Evolutionary conservation across 805 yeast species (phyloP).

Genomic region (Schwanniomyces pseudopolymorphus): DNA sequence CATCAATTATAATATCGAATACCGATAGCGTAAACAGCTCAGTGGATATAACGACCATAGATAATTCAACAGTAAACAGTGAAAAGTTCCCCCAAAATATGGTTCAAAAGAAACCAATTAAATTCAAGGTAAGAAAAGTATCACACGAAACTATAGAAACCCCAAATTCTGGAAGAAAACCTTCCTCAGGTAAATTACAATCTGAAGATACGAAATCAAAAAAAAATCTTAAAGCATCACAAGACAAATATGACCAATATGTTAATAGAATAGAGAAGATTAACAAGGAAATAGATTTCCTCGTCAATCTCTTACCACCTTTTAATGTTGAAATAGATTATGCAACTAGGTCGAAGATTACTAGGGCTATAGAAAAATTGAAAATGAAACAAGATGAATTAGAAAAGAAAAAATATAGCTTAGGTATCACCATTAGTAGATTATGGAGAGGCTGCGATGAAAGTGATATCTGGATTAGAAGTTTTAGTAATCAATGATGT

Average conservation of each 20-base stretch:
- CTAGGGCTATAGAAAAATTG: conserved; percentile 39
- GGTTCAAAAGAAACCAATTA: conserved; percentile 23
- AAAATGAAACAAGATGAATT: conserved; percentile 40
- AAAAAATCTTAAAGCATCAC: conserved; percentile 21
- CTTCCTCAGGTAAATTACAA: background rate
- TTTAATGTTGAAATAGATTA: conserved; percentile 44
- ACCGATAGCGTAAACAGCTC: background rate
- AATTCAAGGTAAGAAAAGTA: conserved; percentile 34
- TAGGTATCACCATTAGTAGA: conserved; percentile 43
- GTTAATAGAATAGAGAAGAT: conserved; percentile 33
- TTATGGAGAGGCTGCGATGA: conserved; percentile 44
- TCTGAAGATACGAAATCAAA: conserved; percentile 5
- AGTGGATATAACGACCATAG: background rate
- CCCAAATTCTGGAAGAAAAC: conserved; percentile 6
- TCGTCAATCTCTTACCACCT: conserved; percentile 41
- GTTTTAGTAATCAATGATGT: conserved; percentile 7
- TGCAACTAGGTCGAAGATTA: conserved; percentile 38
- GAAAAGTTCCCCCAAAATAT: background rate
- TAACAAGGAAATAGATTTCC: conserved; percentile 39
- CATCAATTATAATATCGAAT: background rate
- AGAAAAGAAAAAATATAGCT: conserved; percentile 38
- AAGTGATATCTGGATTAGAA: conserved; percentile 43
- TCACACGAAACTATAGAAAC: conserved; percentile 24
- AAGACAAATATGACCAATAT: conserved; percentile 35
- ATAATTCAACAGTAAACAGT: background rate